phyloP scores from a whole-genome alignment of 257 asterid genomes.

The Gynochthodes officinalis region DNA sequence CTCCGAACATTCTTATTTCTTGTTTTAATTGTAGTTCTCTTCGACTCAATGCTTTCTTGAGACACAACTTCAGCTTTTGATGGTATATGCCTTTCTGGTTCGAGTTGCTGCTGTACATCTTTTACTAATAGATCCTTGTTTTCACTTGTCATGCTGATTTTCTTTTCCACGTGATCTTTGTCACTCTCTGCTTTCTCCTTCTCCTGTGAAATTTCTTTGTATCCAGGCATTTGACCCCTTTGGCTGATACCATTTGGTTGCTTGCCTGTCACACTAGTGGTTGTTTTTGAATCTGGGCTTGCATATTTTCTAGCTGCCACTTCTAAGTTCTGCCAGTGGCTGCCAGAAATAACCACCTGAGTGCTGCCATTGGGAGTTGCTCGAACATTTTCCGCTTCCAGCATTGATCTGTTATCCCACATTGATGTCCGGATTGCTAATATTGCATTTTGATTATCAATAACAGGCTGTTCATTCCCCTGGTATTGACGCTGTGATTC shows the following conservation, averaged over 20 bases:
- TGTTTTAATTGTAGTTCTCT: constrained; percentile 19
- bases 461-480: constrained; percentile 14
- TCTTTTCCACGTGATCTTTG: constrained; percentile 25
- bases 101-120: constrained; percentile 29
- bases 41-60: constrained; percentile 18
- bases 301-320: constrained; percentile 21
- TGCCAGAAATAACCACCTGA: constrained; percentile 21
- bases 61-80: constrained; percentile 18
- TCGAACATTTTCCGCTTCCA: constrained; percentile 26
- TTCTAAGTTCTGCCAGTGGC: constrained; percentile 24
- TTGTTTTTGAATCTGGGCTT: constrained; percentile 15
- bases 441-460: constrained; percentile 12
- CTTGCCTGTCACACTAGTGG: constrained; percentile 22
- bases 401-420: constrained; percentile 28
- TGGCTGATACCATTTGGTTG: constrained; percentile 25
- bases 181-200: constrained; percentile 32
- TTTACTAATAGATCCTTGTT: constrained; percentile 16
- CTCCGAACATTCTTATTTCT: constrained; percentile 34
- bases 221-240: constrained; percentile 28
- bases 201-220: constrained; percentile 22
- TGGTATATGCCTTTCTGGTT: constrained; percentile 14
- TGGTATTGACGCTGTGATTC: constrained; percentile 13
- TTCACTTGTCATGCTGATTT: constrained; percentile 18
- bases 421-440: constrained; percentile 19
- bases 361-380: constrained; percentile 24